Evolutionary conservation across 768 basidiomycete genomes (phyloP), one percentile per base, ranked within the genome.

Genomic region (Gyrodon lividus): DNA sequence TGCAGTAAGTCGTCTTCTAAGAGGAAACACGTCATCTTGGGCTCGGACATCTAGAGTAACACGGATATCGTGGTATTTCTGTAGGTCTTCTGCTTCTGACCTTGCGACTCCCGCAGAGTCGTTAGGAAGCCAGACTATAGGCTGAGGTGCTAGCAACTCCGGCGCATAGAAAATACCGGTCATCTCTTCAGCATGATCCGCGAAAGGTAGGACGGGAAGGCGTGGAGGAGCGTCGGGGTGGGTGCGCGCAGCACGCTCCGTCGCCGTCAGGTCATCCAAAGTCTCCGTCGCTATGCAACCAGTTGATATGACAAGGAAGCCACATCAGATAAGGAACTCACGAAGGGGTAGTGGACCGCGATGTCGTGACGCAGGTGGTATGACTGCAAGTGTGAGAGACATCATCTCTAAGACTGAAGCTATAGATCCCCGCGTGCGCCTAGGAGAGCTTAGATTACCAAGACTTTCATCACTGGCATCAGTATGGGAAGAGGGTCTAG

Each of bases 401-500:
- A 92, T 89, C 86, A 92, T 88, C 63, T 91, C 88, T 52, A 92
- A 72, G 43, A 92, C 86, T 34, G 84, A 86, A 5, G 88, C 87
- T 74, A 89, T 86, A 4, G 88, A 90, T 6, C 86, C 83, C 51
- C 88, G 79, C 37, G 75, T 65, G 22, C 78, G 72, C n/a, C 62
- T 62, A 19, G 70, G 69, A 34, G 52, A 37, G 44, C 64, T 71
- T n/a, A 77, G 76, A 46, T 78, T 70, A 55, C 78, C 79, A 12
- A 72, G 74, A 52, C 73, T 78, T 55, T 80, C 79, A 49, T 81
- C 82, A 40, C 80, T 77, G 24, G 75, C 61, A 20, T 63, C 62
- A 6, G 61, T 65, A 43, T 69, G 70, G 17, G 58, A 63, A 20
- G 59, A 62, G 34, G 76, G 74, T 49, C 57, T 59, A 5, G 83